Evolutionary conservation across 73 alveolate species (phyloP).

Genomic region (Uronychia binucleata): DNA sequence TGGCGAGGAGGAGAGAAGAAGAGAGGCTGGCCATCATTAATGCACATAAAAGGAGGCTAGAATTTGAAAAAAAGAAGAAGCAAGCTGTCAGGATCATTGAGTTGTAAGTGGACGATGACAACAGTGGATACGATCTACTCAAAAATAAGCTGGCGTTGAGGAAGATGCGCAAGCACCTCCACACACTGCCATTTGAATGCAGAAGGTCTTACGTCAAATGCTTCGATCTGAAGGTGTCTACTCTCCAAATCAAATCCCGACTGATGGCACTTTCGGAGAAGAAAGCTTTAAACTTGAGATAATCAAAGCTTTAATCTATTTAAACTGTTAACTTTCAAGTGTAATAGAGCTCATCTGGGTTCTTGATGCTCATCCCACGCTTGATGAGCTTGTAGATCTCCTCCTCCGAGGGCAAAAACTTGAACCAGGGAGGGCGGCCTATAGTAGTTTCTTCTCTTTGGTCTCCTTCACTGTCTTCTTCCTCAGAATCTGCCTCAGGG

Average conservation of each 20-base stretch:
- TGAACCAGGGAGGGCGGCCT: background rate
- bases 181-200: conserved; percentile 2
- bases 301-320: background rate
- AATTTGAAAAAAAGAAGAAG: background rate
- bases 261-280: background rate
- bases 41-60: background rate
- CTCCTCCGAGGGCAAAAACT: background rate
- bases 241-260: background rate
- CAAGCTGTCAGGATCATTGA: background rate
- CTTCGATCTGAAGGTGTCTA: background rate
- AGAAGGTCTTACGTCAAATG: background rate
- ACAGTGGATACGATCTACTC: background rate
- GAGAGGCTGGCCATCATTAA: background rate
- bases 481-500: background rate
- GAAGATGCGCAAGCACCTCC: background rate
- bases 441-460: background rate
- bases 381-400: background rate
- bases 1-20: background rate
- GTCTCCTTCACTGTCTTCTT: background rate
- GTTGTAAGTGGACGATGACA: background rate
- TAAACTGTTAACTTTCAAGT: background rate
- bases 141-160: background rate
- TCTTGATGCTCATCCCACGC: background rate
- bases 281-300: background rate
- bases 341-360: background rate